Percentiles rank a stretch among this genome's conserved stretches.
Conservation (phyloP, 2,329 filamentous ascomycete species). For the Metarhizium anisopliae region DNA sequence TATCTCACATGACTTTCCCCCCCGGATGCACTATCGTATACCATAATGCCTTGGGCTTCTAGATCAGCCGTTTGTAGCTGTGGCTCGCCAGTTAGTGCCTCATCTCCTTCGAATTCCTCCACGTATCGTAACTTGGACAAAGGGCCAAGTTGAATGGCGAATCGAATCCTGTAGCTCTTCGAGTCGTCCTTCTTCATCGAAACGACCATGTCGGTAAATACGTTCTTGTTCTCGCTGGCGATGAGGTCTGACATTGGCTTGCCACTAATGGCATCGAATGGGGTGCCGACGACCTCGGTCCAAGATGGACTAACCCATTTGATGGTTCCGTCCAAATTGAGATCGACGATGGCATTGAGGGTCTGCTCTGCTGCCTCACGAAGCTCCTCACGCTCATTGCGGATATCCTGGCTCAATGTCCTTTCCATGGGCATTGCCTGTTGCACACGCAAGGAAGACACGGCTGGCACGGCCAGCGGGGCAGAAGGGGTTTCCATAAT, state of each 20-base stretch:
- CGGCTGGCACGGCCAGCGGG: conserved; percentile 41
- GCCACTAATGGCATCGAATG: conserved; percentile 63
- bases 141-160: conserved; percentile 62
- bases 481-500: conserved; percentile 32
- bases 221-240: conserved; percentile 64
- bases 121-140: conserved; percentile 53
- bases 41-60: conserved; percentile 97
- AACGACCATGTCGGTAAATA: conserved; percentile 77
- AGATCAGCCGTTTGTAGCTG: conserved; percentile 54
- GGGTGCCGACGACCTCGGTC: conserved; percentile 82
- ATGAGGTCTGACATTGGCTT: conserved; percentile 73
- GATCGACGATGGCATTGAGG: conserved; percentile 89
- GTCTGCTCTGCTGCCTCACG: conserved; percentile 95
- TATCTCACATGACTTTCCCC: conserved; percentile 79
- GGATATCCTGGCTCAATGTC: conserved; percentile 78
- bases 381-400: conserved; percentile 86
- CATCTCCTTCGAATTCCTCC: conserved; percentile 27
- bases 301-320: conserved; percentile 97
- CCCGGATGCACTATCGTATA: conserved; percentile 81
- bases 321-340: conserved; percentile 81
- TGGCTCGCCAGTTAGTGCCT: conserved; percentile 26
- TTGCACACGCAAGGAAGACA: conserved; percentile 42
- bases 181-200: conserved; percentile 90
- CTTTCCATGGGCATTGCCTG: conserved; percentile 47
- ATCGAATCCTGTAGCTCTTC: conserved; percentile 81